Percentiles rank a stretch among this genome's conserved stretches.
Conservation (phyloP, 345 rosid genomes). For the Cardiospermum halicacabum region DNA sequence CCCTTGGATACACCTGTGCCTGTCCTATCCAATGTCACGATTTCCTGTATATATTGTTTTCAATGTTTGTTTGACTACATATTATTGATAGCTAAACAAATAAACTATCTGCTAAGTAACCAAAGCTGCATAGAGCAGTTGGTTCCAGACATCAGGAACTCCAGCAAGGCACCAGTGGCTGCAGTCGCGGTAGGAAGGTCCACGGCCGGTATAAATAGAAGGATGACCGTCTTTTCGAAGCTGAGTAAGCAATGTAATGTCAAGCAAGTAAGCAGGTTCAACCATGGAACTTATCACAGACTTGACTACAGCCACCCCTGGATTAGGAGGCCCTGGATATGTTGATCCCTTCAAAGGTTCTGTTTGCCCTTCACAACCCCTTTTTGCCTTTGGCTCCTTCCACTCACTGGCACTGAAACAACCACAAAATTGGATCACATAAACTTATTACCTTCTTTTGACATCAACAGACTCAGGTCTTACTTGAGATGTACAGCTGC, state of each 20-base stretch:
- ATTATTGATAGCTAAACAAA: neutral
- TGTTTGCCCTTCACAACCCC: constrained; percentile 43
- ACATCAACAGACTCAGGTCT: neutral
- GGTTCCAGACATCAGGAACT: constrained; percentile 73
- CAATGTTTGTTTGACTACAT: no score
- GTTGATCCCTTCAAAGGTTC: constrained; percentile 41
- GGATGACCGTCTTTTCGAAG: constrained; percentile 71
- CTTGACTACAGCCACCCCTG: constrained; percentile 38
- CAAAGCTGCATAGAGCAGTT: constrained; percentile 38
- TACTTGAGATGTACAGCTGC: constrained; percentile 45
- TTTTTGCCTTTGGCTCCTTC: constrained; percentile 28
- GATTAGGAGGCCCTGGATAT: constrained; percentile 26
- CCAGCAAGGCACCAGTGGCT: constrained; percentile 89
- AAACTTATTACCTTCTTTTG: neutral
- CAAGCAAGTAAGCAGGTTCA: constrained; percentile 45
- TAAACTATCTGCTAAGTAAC: neutral
- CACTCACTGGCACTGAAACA: constrained; percentile 37
- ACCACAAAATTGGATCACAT: neutral
- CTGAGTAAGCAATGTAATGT: constrained; percentile 50
- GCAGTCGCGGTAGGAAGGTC: constrained; percentile 32
- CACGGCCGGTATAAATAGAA: constrained; percentile 37
- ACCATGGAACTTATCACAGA: constrained; percentile 35
- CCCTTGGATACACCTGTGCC: no score
- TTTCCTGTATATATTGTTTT: no score
- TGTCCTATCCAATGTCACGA: no score